phyloP scores from a whole-genome alignment of 2,329 filamentous ascomycete genomes.

The Tolypocladium capitatum region DNA sequence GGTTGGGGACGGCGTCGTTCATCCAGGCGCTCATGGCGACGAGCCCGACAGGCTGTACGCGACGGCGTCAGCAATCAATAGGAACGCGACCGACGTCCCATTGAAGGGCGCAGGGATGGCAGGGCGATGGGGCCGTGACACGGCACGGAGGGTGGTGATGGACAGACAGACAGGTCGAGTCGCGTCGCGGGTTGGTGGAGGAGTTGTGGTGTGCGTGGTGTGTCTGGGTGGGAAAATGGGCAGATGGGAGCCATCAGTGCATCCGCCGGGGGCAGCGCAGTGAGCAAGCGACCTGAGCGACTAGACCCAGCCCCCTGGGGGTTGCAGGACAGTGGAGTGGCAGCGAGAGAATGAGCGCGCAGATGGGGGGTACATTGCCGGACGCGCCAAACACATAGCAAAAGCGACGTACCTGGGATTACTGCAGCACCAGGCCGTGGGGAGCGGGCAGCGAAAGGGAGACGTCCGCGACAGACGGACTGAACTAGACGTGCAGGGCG shows the following conservation, averaged over 20 bases:
- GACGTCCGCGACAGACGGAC: not conserved
- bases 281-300: constrained; percentile 2
- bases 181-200: constrained; percentile 29
- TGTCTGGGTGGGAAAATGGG: constrained; percentile 17
- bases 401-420: not conserved
- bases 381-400: not conserved
- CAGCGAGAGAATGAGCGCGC: not conserved
- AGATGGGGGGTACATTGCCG: not conserved
- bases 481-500: not conserved
- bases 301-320: not conserved
- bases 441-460: not conserved
- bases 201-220: constrained; percentile 15
- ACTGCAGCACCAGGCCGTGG: not conserved
- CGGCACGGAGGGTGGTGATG: constrained; percentile 26
- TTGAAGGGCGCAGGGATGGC: constrained; percentile 23
- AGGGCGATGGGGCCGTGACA: constrained; percentile 34
- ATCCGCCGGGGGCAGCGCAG: constrained; percentile 2
- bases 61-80: constrained; percentile 32
- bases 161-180: constrained; percentile 18
- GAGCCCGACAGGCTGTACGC: constrained; percentile 29
- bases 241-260: not conserved
- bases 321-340: not conserved
- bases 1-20: constrained; percentile 56
- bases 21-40: constrained; percentile 60
- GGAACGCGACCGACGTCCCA: constrained; percentile 25